A percentile compares a stretch with the other conserved stretches of the same genome.
These are phyloP conservation scores for Oenanthe javanica DNA, from an alignment of 140 eudicot species.

Conservation along the genomic window DNA sequence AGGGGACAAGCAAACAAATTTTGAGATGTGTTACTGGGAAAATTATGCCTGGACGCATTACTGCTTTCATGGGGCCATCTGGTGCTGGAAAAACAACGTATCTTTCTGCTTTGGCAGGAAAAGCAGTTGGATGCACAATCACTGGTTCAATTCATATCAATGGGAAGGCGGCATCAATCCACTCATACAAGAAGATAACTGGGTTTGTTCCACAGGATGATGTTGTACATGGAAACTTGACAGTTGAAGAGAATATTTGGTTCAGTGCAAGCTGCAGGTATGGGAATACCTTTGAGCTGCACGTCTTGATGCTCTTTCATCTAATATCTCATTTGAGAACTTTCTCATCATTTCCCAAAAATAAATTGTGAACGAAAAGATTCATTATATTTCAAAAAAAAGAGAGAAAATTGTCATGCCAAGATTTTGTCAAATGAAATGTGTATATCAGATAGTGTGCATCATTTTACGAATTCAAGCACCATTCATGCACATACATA, in stretches of 20 bases:
- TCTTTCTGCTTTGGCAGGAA: slow-evolving; percentile 85
- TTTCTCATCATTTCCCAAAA: neutral
- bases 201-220: slow-evolving; percentile 99
- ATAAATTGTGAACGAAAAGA: neutral
- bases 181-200: slow-evolving; percentile 61
- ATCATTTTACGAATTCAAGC: neutral
- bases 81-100: slow-evolving; percentile 96
- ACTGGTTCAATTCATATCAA: slow-evolving; percentile 64
- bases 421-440: neutral
- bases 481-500: neutral
- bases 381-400: neutral
- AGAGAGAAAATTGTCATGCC: neutral
- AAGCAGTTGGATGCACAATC: slow-evolving; percentile 76
- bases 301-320: neutral
- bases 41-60: slow-evolving; percentile 71
- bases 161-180: slow-evolving; percentile 66
- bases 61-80: slow-evolving; percentile 97
- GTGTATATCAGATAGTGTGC: neutral
- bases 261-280: slow-evolving; percentile 97
- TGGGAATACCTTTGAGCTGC: slow-evolving; percentile 8
- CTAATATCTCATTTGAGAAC: neutral
- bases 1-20: slow-evolving; percentile 58
- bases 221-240: slow-evolving; percentile 78
- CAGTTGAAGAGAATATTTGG: slow-evolving; percentile 92
- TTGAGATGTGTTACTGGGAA: slow-evolving; percentile 73